Evolutionary conservation across 345 rosid species (phyloP).

Genomic region (Populus davidiana): DNA sequence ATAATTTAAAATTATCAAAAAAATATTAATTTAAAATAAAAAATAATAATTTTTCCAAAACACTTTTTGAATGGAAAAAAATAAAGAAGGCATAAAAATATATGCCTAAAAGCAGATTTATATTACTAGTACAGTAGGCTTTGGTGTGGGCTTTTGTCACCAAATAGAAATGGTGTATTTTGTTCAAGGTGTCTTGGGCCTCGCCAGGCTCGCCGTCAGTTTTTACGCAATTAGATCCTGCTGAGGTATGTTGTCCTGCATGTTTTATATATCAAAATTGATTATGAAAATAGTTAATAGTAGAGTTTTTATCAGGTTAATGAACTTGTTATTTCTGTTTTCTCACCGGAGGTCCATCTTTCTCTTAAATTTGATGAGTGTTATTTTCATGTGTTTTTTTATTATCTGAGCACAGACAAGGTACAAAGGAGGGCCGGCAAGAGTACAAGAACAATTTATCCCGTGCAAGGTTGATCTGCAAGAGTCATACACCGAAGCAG

Average conservation of each 20-base stretch:
- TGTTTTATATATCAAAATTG: background rate
- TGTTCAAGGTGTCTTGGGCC: slow-evolving; percentile 98
- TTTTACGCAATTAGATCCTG: slow-evolving; percentile 97
- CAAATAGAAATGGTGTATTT: slow-evolving; percentile 95
- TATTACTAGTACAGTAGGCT: slow-evolving; percentile 29
- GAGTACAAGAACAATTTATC: background rate
- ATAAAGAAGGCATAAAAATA: too few species aligned
- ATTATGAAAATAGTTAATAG: background rate
- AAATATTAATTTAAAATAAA: too few species aligned
- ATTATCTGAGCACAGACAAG: slow-evolving; percentile 43
- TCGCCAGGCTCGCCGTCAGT: slow-evolving; percentile 87
- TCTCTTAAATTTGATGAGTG: background rate
- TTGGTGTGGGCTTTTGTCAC: slow-evolving; percentile 85
- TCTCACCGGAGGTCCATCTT: background rate
- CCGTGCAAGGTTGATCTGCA: background rate
- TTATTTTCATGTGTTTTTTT: background rate
- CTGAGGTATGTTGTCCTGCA: slow-evolving; percentile 59
- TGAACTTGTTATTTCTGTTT: background rate
- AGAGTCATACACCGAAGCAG: background rate
- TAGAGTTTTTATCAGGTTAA: background rate
- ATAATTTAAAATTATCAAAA: too few species aligned
- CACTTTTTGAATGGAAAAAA: too few species aligned
- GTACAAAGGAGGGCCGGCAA: background rate
- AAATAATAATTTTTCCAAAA: too few species aligned
- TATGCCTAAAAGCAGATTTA: slow-evolving; percentile 36